Conservation (phyloP, 305 asterid species). For the Fraxinus sp. region DNA sequence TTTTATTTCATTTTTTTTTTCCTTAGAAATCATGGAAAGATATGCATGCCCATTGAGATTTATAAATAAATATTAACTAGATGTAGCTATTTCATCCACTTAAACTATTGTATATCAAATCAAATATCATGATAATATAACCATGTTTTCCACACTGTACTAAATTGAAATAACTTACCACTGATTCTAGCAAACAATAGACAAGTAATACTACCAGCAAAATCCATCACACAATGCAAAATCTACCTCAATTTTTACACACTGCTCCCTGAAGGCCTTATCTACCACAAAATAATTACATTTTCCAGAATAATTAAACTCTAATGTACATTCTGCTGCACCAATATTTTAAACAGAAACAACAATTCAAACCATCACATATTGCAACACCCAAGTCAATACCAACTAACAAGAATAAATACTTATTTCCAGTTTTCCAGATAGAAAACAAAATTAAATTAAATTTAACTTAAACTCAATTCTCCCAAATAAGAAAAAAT, state of each 20-base stretch:
- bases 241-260: not conserved
- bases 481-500: not conserved
- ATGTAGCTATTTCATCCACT: not conserved
- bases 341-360: not conserved
- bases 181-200: not conserved
- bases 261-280: not conserved
- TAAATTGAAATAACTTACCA: not conserved
- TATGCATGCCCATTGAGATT: not conserved
- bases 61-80: not conserved
- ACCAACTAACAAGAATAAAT: not conserved
- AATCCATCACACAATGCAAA: not conserved
- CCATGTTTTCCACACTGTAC: not conserved
- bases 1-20: not conserved
- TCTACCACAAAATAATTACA: not conserved
- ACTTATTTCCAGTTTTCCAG: not conserved
- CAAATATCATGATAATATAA: not conserved
- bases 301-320: not conserved
- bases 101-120: not conserved
- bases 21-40: not conserved
- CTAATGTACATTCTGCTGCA: not conserved
- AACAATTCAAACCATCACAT: not conserved
- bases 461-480: not conserved
- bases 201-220: not conserved
- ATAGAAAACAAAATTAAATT: not conserved
- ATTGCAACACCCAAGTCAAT: not conserved